Evolutionary conservation across 2,329 filamentous ascomycete species (phyloP).

Genomic region (Pestalotiopsis sp.): DNA sequence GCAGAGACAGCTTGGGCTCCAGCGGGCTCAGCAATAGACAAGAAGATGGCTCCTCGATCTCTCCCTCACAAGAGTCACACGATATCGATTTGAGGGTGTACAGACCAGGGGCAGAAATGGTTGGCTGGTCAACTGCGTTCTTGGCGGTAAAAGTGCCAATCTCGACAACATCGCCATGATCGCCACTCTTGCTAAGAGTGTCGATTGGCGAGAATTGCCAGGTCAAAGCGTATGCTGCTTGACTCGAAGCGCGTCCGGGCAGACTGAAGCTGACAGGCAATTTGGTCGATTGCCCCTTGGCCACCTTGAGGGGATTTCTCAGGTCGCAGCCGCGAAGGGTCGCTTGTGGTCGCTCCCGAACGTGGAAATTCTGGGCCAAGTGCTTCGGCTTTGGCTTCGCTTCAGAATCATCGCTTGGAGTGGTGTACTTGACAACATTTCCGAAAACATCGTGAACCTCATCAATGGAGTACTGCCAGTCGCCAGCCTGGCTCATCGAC

Average conservation of each 20-base stretch:
- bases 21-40: constrained; percentile 90
- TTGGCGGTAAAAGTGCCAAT: constrained; percentile 63
- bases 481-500: constrained; percentile 76
- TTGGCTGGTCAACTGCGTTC: constrained; percentile 63
- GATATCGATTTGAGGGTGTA: constrained; percentile 83
- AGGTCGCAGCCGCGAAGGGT: constrained; percentile 76
- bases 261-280: constrained; percentile 75
- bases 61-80: constrained; percentile 81
- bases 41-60: constrained; percentile 91
- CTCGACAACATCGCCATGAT: constrained; percentile 64
- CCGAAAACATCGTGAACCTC: constrained; percentile 91
- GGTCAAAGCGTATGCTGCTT: constrained; percentile 71
- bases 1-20: constrained; percentile 76
- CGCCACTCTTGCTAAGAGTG: constrained; percentile 68
- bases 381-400: constrained; percentile 61
- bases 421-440: constrained; percentile 78
- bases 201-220: constrained; percentile 83
- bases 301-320: constrained; percentile 79
- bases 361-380: constrained; percentile 76
- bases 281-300: constrained; percentile 68
- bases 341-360: constrained; percentile 83
- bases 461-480: constrained; percentile 89
- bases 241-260: constrained; percentile 58
- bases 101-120: constrained; percentile 76
- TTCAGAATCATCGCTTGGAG: constrained; percentile 69